Evolutionary conservation across 495 filamentous ascomycete species (phyloP), one percentile per base, ranked within the genome.

Genomic region (Saxophila tyrrhenica): DNA sequence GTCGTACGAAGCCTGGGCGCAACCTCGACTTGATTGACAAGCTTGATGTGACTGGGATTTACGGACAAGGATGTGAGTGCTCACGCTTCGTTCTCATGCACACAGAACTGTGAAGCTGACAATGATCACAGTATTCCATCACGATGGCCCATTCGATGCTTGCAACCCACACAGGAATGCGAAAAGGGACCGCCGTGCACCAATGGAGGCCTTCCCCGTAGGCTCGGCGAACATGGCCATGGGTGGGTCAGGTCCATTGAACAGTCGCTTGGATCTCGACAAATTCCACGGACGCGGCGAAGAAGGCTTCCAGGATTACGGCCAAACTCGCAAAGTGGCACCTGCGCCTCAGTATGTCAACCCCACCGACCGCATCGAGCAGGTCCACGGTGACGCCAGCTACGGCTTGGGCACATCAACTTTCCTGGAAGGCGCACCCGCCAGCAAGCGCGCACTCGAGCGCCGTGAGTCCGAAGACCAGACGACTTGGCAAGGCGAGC

Each of bases 121-220:
- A 3, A 11, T 50, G 43, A 50, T 52, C 21, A 17, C 39, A 95
- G 91, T 97, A 65, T 95, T 99, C 70, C 94, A 99, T 57, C 94
- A 99, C 65, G 94, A 99, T 65, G 94, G 94, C 22, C 94, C 94
- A 9, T 99, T 95, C 62, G 94, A 99, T 71, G 94, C 94, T 16
- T 92, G 89, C 69, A 96, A 96, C 61, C 91, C 94, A 5, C 85
- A 92, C 67, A 86, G 94, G 55, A 99, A 99, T 66, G 82, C 87
- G 47, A 87, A 86, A 62, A 86, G 85, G 49, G 78, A 83, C 57
- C 79, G 82, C 52, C 82, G 85, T 13, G 89, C 92, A 13, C 94
- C 94, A 1, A 95, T 99, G 87, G 84, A 96, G 65, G 94, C 94
- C 5, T 99, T 97, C 70, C 89, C 94, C 19, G 82, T 85, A 56